A percentile compares a stretch with the other conserved stretches of the same genome.
Evolutionary conservation across 352 stramenopile species (phyloP).

Genomic region (Phytophthora cajani): DNA sequence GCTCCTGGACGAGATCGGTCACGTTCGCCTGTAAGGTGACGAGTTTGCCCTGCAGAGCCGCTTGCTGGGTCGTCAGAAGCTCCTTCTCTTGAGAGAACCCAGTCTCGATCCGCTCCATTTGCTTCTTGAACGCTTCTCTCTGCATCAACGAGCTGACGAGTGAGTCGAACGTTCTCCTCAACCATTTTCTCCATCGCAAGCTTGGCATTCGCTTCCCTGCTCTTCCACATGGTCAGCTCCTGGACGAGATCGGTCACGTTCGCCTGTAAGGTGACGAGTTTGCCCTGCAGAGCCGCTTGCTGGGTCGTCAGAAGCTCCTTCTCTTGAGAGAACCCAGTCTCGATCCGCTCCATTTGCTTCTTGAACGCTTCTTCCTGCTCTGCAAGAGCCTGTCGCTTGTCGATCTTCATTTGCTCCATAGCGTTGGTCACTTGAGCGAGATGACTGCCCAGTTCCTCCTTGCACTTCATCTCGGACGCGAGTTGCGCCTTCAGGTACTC

Average conservation of each 20-base stretch:
- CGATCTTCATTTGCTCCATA: conserved; percentile 73
- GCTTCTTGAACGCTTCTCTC: conserved; percentile 64
- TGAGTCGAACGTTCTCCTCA: conserved; percentile 71
- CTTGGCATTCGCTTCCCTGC: conserved; percentile 68
- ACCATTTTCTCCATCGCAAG: conserved; percentile 79
- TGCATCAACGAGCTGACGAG: conserved; percentile 56
- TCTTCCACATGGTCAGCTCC: conserved; percentile 70
- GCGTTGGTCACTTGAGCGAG: conserved; percentile 65
- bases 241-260: conserved; percentile 83
- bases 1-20: conserved; percentile 77
- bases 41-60: conserved; percentile 63
- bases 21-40: conserved; percentile 75
- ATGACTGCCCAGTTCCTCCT: conserved; percentile 79
- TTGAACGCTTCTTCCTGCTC: conserved; percentile 74
- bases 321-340: conserved; percentile 59
- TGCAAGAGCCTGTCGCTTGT: conserved; percentile 54
- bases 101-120: conserved; percentile 53
- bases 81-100: conserved; percentile 69
- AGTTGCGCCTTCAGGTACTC: conserved; percentile 87
- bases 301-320: conserved; percentile 57
- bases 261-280: conserved; percentile 69
- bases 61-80: conserved; percentile 46
- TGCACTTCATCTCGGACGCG: conserved; percentile 86
- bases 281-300: conserved; percentile 57
- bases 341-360: conserved; percentile 53